Evolutionary conservation across 2,329 filamentous ascomycete species (phyloP), one percentile per base, ranked within the genome.

Genomic region (Tolypocladium tropicale): DNA sequence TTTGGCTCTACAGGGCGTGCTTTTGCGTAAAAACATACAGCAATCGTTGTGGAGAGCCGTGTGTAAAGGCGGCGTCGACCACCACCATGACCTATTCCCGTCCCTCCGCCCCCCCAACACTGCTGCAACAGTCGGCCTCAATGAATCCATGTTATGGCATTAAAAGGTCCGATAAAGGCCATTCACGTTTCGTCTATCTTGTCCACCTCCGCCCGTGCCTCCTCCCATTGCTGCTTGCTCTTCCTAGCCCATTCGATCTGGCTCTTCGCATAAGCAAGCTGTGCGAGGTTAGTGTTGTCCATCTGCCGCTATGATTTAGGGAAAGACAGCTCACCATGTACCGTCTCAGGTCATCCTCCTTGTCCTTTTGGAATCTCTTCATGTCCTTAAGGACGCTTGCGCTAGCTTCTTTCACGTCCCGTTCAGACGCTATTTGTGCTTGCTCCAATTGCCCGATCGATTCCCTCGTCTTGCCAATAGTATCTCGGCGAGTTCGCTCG

Each of bases 241-340:
- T 93, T 92, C 72, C 86, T 89, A 4, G 92, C 93, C 92, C 92
- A 96, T 69, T 96, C 90, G 58, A 96, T 85, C 68, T 96, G 92
- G 70, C 88, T 93, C 70, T 89, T 89, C 14, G 92, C 92, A 71
- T 96, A 96, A 34, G 90, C 89, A 65, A 96, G 83, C 92, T 96
- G 64, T 32, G 49, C 18, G 52, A 25, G 12, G 61, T 68, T 61
- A 70, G 67, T 53, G 58, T 33, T 16, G 52, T 14, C 12, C 50
- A 12, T 30, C n/a, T 3, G 7, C 11, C 6, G n/a, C 10, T 6
- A 37, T 25, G 37, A 11, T 11, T 23, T 18, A 6, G 5, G 25
- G 12, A 9, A 18, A 14, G 7, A 11, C 4, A 9, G 74, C 88
- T 75, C 76, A 96, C 94, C 94, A 99, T 99, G 70, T 97, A 97